Conservation (phyloP, 768 basidiomycete species). For the Rhizopogon salebrosus region DNA sequence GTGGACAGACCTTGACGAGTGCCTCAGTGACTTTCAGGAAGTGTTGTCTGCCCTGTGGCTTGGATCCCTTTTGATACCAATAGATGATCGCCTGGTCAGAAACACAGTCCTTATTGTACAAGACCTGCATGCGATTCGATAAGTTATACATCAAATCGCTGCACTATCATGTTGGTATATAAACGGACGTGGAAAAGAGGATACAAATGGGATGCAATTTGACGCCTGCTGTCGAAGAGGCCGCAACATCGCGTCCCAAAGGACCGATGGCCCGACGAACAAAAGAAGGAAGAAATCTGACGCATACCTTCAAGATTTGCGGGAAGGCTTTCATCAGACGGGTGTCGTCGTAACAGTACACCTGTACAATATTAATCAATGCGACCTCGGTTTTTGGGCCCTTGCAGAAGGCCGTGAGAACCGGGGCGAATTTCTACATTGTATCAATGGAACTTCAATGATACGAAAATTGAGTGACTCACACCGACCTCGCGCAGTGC, state of each 20-base stretch:
- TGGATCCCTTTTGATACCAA: constrained; percentile 97
- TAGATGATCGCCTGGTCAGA: constrained; percentile 96
- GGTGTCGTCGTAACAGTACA: constrained; percentile 95
- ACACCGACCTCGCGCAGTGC: constrained; percentile 88
- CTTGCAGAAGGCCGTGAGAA: constrained; percentile 87
- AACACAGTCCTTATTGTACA: constrained; percentile 95
- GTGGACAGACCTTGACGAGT: constrained; percentile 72
- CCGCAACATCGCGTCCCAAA: background rate
- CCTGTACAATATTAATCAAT: constrained; percentile 91
- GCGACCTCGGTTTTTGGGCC: constrained; percentile 88
- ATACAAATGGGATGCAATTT: background rate
- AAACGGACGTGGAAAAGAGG: background rate
- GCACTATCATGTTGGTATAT: background rate
- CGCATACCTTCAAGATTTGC: constrained; percentile 78
- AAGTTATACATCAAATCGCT: constrained; percentile 5
- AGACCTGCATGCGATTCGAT: constrained; percentile 48
- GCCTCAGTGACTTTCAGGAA: constrained; percentile 86
- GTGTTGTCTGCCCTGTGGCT: constrained; percentile 91
- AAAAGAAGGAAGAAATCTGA: background rate
- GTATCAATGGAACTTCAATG: background rate
- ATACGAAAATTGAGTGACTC: constrained; percentile 22
- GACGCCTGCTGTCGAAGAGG: background rate
- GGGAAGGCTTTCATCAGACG: constrained; percentile 93
- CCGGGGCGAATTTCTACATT: constrained; percentile 69
- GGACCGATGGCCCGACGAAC: background rate